A percentile compares a stretch with the other conserved stretches of the same genome.
These are phyloP conservation scores for Colletotrichum lini DNA, from an alignment of 2,329 filamentous ascomycete genomes.

Conservation along the genomic window DNA sequence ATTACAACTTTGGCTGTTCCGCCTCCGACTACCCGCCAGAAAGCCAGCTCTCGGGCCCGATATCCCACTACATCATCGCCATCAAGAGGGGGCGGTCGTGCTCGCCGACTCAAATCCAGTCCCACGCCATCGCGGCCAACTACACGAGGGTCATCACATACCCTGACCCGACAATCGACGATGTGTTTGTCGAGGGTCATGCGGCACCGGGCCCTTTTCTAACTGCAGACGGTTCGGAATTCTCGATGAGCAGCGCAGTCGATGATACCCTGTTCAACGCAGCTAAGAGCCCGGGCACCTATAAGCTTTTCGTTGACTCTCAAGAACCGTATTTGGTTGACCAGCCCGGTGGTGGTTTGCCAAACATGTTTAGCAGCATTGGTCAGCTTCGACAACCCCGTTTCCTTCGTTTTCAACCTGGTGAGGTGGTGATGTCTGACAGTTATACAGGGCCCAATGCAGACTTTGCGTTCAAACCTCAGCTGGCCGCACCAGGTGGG, in stretches of 20 bases:
- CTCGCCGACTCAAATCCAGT: conserved; percentile 21
- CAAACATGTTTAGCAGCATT: conserved; percentile 39
- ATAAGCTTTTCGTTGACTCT: conserved; percentile 21
- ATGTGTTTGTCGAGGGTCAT: conserved; percentile 37
- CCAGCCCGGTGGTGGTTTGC: conserved; percentile 31
- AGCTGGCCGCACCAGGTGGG: conserved; percentile 53
- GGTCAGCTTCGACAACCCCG: conserved; percentile 6
- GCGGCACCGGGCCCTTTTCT: conserved; percentile 25
- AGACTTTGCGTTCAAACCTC: conserved; percentile 48
- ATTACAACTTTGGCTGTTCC: conserved; percentile 24
- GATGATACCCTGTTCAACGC: conserved; percentile 7
- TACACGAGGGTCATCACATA: conserved; percentile 36
- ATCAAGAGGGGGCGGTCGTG: conserved; percentile 17
- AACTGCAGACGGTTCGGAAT: conserved; percentile 25
- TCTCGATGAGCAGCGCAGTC: conserved; percentile 30
- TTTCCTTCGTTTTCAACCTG: too few relatives aligned
- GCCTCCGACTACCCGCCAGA: conserved; percentile 23
- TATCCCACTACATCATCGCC: conserved; percentile 16
- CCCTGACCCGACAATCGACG: conserved; percentile 30
- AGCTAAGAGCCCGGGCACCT: background rate
- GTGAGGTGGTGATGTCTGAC: background rate
- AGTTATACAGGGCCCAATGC: conserved; percentile 6
- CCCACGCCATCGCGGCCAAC: conserved; percentile 28
- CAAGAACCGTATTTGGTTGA: conserved; percentile 18
- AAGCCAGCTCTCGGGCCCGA: background rate